Conservation (phyloP, 495 filamentous ascomycete species). For the Neurospora sp. region DNA sequence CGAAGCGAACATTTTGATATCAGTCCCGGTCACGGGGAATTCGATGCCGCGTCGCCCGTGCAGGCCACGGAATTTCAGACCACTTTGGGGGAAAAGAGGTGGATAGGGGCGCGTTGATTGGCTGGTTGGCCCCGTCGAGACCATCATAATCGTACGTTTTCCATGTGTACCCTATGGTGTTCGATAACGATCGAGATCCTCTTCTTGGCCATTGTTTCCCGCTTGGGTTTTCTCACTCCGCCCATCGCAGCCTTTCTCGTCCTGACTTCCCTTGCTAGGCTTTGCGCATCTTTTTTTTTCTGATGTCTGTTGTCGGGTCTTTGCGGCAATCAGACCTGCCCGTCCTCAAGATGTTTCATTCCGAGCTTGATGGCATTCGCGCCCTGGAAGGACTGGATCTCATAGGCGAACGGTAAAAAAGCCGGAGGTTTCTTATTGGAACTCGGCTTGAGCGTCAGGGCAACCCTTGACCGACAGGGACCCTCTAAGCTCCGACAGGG, state of each 20-base stretch:
- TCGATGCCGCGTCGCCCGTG: neutral
- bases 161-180: constrained; percentile 18
- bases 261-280: neutral
- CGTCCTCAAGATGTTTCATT: neutral
- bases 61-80: constrained; percentile 1
- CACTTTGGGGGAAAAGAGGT: constrained; percentile 6
- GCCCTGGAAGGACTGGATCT: neutral
- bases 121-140: constrained; percentile 6
- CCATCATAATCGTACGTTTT: constrained; percentile 26
- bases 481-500: neutral
- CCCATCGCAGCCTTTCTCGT: constrained; percentile 1
- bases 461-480: neutral
- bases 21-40: neutral
- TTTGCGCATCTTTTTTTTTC: neutral
- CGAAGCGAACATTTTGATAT: neutral
- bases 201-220: constrained; percentile 5
- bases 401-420: neutral
- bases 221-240: neutral
- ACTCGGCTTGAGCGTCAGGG: neutral
- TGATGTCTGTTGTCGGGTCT: neutral
- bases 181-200: constrained; percentile 29
- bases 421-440: neutral
- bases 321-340: neutral
- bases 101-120: constrained; percentile 14
- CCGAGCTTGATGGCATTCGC: neutral